Evolutionary conservation across 1,284 basidiomycete genomes (phyloP), one percentile per base, ranked within the genome.

Genomic region (Fomitiporia mediterranea): DNA sequence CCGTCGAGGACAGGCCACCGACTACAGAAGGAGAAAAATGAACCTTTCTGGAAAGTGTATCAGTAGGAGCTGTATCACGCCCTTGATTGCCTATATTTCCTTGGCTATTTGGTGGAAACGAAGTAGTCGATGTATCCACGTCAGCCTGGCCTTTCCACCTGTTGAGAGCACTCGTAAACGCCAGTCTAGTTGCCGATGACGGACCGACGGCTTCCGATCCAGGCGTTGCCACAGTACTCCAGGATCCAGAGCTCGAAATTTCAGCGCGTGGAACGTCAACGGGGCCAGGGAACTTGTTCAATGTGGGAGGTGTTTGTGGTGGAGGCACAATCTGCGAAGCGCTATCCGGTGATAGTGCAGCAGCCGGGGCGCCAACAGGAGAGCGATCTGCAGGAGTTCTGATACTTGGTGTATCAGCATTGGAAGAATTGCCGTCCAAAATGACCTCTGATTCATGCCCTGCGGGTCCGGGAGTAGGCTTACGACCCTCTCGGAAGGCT

Each of bases 401-500:
- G n/a, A 39, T 23, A 35, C 19, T 47, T 47, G 58, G 48, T 6
- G 58, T 27, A 34, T 37, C 43, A 17, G 38, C 23, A 23, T 23
- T 28, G 6, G 39, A 8, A 25, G 44, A 28, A 38, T 40, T n/a
- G 17, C 15, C 17, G 9, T 38, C 25, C 25, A 35, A 34, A 9
- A 8, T 9, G 32, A 17, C 43, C 6, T 60, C 51, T 5, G 13
- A 15, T 11, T 32, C 17, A 9, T 25, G 47, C 32, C 74, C 71
- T 56, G 71, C 68, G 46, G 84, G 80, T 9, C 84, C 88, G 1
- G 89, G 79, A 0, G 74, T 72, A 43, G 91, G 90, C 59, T 79
- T 81, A 25, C 86, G 80, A 9, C 91, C 91, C 68, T 94, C 91
- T n/a, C 91, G 83, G 66, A 91, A 81, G 1, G 93, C 91, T 68